A percentile compares a stretch with the other conserved stretches of the same genome.
These are phyloP conservation scores for Eucalyptus tenuipes DNA, from an alignment of 345 rosid genomes.

Conservation along the genomic window DNA sequence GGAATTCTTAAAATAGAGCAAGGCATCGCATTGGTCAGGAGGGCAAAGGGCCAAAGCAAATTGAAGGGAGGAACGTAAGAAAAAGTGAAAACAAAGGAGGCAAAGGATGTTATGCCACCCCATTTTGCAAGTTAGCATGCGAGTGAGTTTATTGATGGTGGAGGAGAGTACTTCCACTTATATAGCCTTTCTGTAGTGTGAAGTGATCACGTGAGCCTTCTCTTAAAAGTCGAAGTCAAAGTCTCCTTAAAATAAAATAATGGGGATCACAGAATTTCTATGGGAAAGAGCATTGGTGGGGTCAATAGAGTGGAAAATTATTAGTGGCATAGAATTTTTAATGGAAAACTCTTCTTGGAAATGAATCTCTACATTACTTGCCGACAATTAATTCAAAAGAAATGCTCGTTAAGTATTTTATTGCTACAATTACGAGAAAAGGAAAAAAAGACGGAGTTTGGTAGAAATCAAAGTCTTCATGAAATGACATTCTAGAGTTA, in stretches of 20 bases:
- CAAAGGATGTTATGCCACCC: not conserved
- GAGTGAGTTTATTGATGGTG: not conserved
- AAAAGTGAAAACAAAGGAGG: not conserved
- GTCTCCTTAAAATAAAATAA: not conserved
- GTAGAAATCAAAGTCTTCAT: too few relatives aligned
- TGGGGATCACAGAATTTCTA: rapidly evolving
- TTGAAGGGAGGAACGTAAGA: too few relatives aligned
- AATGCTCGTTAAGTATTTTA: too few relatives aligned
- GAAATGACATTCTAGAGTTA: rapidly evolving
- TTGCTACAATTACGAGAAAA: too few relatives aligned
- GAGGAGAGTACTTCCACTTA: not conserved
- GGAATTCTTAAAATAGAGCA: not conserved
- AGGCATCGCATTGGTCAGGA: not conserved
- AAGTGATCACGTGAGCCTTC: not conserved
- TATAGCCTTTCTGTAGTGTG: not conserved
- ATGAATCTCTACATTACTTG: too few relatives aligned
- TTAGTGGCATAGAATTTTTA: too few relatives aligned
- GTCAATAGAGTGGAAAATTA: not conserved
- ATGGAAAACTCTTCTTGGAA: too few relatives aligned
- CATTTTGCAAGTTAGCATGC: not conserved
- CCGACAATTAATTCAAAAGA: rapidly evolving
- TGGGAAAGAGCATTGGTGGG: not conserved
- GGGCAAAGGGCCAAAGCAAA: not conserved
- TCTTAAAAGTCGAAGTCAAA: not conserved
- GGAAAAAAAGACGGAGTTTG: rapidly evolving